Evolutionary conservation across 768 basidiomycete genomes (phyloP).

Genomic region (Hortiboletus flavorubellus): DNA sequence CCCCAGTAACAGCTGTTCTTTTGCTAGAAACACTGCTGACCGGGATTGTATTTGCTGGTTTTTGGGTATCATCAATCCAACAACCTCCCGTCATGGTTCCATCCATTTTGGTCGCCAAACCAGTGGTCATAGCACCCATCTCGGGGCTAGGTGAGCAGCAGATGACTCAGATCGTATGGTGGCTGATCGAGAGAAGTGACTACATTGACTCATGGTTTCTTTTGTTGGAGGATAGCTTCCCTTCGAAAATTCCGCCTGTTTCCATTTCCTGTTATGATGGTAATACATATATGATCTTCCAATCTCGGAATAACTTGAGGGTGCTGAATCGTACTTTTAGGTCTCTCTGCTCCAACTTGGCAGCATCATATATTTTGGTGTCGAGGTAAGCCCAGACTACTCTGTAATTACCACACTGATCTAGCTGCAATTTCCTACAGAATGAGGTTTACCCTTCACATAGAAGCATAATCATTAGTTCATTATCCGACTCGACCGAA

Average conservation of each 20-base stretch:
- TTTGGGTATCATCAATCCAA: constrained; percentile 1
- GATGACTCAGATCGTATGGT: neutral
- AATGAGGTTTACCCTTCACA: neutral
- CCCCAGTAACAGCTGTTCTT: constrained; percentile 10
- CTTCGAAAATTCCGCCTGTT: constrained; percentile 2
- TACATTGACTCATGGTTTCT: constrained; percentile 18
- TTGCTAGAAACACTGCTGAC: constrained; percentile 17
- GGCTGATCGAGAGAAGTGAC: constrained; percentile 8
- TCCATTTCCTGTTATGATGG: constrained; percentile 13
- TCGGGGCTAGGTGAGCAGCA: constrained; percentile 18
- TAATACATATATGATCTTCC: neutral
- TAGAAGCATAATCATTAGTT: no score
- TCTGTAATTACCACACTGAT: neutral
- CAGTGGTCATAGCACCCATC: neutral
- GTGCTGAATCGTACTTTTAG: constrained; percentile 1
- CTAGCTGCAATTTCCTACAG: neutral
- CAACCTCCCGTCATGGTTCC: no score
- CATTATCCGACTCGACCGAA: neutral
- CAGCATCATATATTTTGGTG: constrained; percentile 9
- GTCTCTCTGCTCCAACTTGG: constrained; percentile 21
- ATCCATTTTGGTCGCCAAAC: no score
- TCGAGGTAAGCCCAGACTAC: neutral
- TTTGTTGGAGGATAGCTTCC: constrained; percentile 21
- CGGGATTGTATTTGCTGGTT: constrained; percentile 3
- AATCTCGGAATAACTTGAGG: neutral